Evolutionary conservation across 2,329 filamentous ascomycete genomes (phyloP).

Genomic region (Neofusicoccum kwambonambiense): DNA sequence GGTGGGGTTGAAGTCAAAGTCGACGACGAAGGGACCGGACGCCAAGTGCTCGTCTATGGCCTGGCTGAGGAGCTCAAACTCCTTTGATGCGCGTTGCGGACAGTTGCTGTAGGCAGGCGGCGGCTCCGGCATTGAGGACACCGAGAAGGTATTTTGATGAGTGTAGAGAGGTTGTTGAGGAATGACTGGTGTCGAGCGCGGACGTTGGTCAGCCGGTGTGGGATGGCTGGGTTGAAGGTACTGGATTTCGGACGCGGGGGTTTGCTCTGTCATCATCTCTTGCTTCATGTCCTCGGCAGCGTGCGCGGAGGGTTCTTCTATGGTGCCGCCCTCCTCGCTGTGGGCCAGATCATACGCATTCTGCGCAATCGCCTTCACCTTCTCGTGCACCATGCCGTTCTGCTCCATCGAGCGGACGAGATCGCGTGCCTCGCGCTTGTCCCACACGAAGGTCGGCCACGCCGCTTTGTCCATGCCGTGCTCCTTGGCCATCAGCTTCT

Average conservation of each 20-base stretch:
- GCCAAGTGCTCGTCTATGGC: slow-evolving; percentile 9
- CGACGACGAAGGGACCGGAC: slow-evolving; percentile 4
- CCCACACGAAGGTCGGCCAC: slow-evolving; percentile 52
- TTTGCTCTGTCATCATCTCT: neutral
- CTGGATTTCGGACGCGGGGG: neutral
- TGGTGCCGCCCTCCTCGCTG: neutral
- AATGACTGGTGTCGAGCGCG: neutral
- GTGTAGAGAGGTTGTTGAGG: neutral
- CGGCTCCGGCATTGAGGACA: neutral
- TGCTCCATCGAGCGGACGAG: slow-evolving; percentile 65
- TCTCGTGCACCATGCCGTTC: slow-evolving; percentile 52
- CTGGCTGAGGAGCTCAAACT: slow-evolving; percentile 4
- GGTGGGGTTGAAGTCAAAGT: slow-evolving; percentile 8
- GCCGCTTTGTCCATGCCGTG: slow-evolving; percentile 55
- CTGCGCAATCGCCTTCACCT: slow-evolving; percentile 56
- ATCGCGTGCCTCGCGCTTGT: slow-evolving; percentile 63
- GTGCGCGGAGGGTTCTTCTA: neutral
- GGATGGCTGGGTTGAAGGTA: neutral
- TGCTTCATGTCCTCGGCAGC: neutral
- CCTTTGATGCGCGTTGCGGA: neutral
- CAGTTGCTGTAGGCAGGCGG: neutral
- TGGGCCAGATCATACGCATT: slow-evolving; percentile 56
- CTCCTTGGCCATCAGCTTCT: slow-evolving; percentile 52
- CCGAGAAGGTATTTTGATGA: neutral
- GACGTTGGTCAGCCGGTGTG: neutral